Evolutionary conservation across 2,329 filamentous ascomycete species (phyloP), one percentile per base, ranked within the genome.

Genomic region (Ilyonectria mors-panacis): DNA sequence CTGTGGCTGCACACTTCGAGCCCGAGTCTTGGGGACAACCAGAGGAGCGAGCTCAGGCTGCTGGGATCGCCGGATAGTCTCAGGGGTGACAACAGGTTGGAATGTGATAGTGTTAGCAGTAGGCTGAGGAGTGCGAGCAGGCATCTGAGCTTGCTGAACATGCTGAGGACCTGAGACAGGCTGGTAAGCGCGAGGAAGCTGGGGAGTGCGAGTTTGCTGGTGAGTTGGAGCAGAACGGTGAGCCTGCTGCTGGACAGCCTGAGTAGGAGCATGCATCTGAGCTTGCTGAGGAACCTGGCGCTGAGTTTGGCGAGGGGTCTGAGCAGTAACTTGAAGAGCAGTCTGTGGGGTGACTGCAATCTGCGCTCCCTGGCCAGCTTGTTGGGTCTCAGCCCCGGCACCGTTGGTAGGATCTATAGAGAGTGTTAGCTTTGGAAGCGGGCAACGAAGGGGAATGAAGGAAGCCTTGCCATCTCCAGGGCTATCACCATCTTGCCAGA

Each of bases 21-120:
- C 17, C 13, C 50, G 50, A 21, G n/a, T 53, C 30, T 53, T 53
- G 50, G 50, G n/a, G n/a, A 53, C 50, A 53, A 15, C 12, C n/a
- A 53, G 12, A 17, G 30, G 30, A 13, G 30, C 17, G 1, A 10
- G 33, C 8, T 2, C 26, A 23, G 30, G 1, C 17, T 63, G 60
- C 33, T 63, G 30, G 3, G n/a, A 13, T 33, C 33, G 39, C 28
- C 35, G 42, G 12, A 19, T 23, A 17, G 21, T 26, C 39, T 42
- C 39, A 19, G 39, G 39, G 19, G 39, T 42, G 15, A n/a, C 39
- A 42, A 42, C 6, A n/a, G 39, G 39, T n/a, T 42, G 39, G 8
- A n/a, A 33, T 9, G 8, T 10, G 30, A 33, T 33, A 33, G 30
- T 33, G 30, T 12, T 33, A 1, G 30, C 2, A 12, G 12, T 10